These are phyloP conservation scores for Podospora pseudocomata DNA, from an alignment of 495 filamentous ascomycete genomes.

Conservation along the genomic window DNA sequence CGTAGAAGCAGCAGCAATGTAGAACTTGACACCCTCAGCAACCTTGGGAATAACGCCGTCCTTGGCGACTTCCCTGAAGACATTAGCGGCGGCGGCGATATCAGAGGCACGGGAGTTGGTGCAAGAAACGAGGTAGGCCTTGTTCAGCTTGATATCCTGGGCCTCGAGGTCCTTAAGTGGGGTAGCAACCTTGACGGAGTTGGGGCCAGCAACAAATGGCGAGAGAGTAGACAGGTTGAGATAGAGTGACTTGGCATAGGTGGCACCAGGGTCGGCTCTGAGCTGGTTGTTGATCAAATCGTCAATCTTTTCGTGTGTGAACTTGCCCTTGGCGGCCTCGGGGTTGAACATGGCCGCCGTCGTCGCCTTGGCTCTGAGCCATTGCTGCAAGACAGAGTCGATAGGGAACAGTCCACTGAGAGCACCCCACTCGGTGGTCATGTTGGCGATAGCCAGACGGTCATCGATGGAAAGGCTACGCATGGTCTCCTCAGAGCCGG, in stretches of 20 bases:
- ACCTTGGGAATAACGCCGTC: slow-evolving; percentile 66
- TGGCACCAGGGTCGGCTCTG: slow-evolving; percentile 69
- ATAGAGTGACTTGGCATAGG: slow-evolving; percentile 78
- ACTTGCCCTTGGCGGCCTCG: slow-evolving; percentile 41
- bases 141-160: slow-evolving; percentile 71
- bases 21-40: slow-evolving; percentile 75
- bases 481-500: slow-evolving; percentile 75
- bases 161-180: slow-evolving; percentile 71
- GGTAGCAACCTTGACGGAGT: slow-evolving; percentile 84
- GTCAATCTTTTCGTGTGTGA: slow-evolving; percentile 69
- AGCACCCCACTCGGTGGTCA: slow-evolving; percentile 95
- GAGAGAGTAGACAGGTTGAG: slow-evolving; percentile 76
- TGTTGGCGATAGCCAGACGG: slow-evolving; percentile 83
- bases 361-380: slow-evolving; percentile 76
- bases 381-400: slow-evolving; percentile 66
- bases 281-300: slow-evolving; percentile 64
- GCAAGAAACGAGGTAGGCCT: slow-evolving; percentile 87
- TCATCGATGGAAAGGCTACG: slow-evolving; percentile 69
- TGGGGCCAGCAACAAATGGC: slow-evolving; percentile 85
- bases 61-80: slow-evolving; percentile 74
- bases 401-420: slow-evolving; percentile 76
- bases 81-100: slow-evolving; percentile 74
- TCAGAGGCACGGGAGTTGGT: slow-evolving; percentile 86
- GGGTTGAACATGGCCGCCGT: slow-evolving; percentile 50
- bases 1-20: slow-evolving; percentile 83